Evolutionary conservation across 1,284 basidiomycete species (phyloP).

Genomic region (Naganishia liquefaciens): DNA sequence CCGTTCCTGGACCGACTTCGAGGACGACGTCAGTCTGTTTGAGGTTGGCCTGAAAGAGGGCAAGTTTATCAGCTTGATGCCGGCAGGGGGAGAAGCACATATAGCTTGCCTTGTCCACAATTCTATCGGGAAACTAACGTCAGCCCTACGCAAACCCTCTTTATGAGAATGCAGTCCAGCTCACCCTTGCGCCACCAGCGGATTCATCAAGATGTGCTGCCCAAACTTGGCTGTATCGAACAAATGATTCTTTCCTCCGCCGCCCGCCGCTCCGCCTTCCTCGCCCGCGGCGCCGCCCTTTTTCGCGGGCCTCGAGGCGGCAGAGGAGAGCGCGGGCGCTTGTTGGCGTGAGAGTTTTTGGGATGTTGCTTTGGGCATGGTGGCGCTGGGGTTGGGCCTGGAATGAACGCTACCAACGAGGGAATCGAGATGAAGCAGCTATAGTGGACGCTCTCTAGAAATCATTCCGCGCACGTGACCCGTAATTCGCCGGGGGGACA

Average conservation of each 20-base stretch:
- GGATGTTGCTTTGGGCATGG: conserved; percentile 88
- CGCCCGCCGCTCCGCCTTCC: conserved; percentile 56
- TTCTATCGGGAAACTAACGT: conserved; percentile 57
- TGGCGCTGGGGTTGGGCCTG: conserved; percentile 8
- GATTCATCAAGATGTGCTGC: conserved; percentile 96
- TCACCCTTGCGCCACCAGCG: conserved; percentile 81
- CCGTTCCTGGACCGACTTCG: conserved; percentile 97
- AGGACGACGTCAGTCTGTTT: conserved; percentile 94
- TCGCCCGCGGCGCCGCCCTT: conserved; percentile 38
- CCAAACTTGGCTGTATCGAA: conserved; percentile 94
- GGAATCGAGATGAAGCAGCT: conserved; percentile 12
- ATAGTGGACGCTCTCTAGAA: conserved; percentile 1
- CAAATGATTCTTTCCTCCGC: conserved; percentile 68
- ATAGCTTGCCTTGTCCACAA: conserved; percentile 67
- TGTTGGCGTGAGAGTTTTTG: conserved; percentile 65
- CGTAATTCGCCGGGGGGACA: too few relatives aligned
- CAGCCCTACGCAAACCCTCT: not conserved
- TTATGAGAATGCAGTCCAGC: conserved; percentile 44
- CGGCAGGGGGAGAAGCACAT: not conserved
- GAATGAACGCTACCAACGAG: not conserved
- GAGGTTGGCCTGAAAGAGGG: conserved; percentile 72
- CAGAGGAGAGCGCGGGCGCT: conserved; percentile 66
- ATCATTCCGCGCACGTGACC: conserved; percentile 6
- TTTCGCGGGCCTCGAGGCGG: conserved; percentile 43
- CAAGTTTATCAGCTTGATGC: not conserved